phyloP scores from a whole-genome alignment of 1,284 basidiomycete genomes.

The Cryptococcus hybrid region DNA sequence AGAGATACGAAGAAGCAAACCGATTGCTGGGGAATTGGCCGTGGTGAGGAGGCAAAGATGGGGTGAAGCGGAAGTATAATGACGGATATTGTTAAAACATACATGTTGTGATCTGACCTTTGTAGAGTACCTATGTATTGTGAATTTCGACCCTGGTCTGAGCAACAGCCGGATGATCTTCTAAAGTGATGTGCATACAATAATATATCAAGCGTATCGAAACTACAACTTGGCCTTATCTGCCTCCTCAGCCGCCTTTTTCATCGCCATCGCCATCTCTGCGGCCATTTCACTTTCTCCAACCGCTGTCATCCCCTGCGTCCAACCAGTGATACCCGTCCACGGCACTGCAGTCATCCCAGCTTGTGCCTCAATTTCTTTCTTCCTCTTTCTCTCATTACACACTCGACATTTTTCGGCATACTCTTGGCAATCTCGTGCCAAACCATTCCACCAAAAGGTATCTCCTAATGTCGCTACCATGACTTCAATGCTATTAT shows the following conservation, averaged over 20 bases:
- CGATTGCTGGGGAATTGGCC: constrained; percentile 42
- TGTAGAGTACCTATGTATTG: not conserved
- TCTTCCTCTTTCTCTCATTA: constrained; percentile 5
- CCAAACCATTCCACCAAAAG: constrained; percentile 37
- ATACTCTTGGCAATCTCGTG: constrained; percentile 19
- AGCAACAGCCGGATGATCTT: not conserved
- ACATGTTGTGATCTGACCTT: not conserved
- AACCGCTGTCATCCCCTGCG: not conserved
- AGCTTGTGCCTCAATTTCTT: not conserved
- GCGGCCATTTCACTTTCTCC: constrained; percentile 32
- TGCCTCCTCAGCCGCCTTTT: constrained; percentile 29
- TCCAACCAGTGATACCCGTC: constrained; percentile 17
- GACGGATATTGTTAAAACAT: not conserved
- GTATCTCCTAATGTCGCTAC: constrained; percentile 16
- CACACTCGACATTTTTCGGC: constrained; percentile 19
- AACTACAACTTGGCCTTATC: not conserved
- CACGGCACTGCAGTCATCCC: constrained; percentile 11
- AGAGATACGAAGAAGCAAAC: constrained; percentile 44
- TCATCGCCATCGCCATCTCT: constrained; percentile 34
- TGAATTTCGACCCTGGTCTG: not conserved
- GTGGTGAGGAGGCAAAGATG: constrained; percentile 30
- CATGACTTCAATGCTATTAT: constrained; percentile 21
- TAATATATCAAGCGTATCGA: not conserved
- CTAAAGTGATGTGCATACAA: not conserved
- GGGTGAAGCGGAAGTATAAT: constrained; percentile 17